Conservation (phyloP, 2,329 filamentous ascomycete genomes). For the Aspergillus udagawae region DNA sequence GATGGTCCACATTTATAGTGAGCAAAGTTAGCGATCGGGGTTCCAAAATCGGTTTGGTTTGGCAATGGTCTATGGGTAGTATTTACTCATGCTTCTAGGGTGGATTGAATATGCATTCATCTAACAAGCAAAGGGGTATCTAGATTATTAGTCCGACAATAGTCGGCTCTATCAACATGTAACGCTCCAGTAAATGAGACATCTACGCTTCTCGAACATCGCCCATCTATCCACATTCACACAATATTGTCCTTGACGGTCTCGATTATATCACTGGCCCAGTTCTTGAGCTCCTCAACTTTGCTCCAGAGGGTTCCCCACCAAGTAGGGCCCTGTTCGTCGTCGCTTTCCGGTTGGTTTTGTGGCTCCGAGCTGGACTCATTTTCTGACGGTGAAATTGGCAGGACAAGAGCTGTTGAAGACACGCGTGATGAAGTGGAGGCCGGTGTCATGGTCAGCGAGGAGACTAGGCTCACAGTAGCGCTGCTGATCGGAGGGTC, state of each 20-base stretch:
- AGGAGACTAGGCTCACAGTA: neutral
- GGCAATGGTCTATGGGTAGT: neutral
- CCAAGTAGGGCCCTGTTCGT: constrained; percentile 24
- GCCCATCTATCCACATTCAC: neutral
- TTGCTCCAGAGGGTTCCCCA: constrained; percentile 33
- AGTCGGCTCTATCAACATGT: neutral
- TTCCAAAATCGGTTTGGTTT: neutral
- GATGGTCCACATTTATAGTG: neutral
- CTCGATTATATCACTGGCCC: constrained; percentile 31
- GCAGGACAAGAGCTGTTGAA: neutral
- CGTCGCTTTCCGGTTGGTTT: constrained; percentile 14
- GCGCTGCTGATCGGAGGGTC: constrained; percentile 27
- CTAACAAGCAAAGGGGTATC: constrained; percentile 1
- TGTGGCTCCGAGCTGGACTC: constrained; percentile 8
- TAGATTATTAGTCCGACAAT: neutral
- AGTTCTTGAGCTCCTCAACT: constrained; percentile 33
- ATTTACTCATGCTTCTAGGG: neutral
- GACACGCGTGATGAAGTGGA: neutral
- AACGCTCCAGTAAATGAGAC: neutral
- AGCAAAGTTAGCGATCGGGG: neutral
- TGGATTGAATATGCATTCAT: neutral
- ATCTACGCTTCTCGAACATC: neutral
- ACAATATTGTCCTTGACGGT: constrained; percentile 27
- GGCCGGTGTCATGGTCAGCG: neutral
- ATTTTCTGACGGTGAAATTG: neutral